These are phyloP conservation scores for Dothidotthia symphoricarpi DNA, from an alignment of 2,329 filamentous ascomycete species.

Conservation along the genomic window DNA sequence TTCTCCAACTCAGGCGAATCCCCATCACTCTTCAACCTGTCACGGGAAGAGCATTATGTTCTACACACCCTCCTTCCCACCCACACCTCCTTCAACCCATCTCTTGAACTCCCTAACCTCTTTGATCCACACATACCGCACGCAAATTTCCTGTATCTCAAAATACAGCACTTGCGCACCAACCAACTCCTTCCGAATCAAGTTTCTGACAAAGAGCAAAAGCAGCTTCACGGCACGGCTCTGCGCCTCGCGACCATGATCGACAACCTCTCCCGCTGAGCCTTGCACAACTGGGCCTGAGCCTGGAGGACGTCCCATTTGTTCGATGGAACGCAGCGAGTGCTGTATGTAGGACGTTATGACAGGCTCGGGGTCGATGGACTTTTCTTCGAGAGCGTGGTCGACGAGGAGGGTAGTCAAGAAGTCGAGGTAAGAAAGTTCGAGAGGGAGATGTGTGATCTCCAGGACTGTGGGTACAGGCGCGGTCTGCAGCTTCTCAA, in stretches of 20 bases:
- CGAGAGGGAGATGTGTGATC: conserved; percentile 38
- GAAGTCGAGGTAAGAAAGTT: conserved; percentile 40
- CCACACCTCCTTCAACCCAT: conserved; percentile 27
- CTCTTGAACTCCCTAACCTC: conserved; percentile 43
- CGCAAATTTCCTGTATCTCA: conserved; percentile 44
- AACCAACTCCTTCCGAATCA: conserved; percentile 37
- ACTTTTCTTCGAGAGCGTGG: conserved; percentile 17
- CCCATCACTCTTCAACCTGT: too few species aligned
- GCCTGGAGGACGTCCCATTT: conserved; percentile 24
- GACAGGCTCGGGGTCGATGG: conserved; percentile 32
- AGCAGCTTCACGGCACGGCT: conserved; percentile 39
- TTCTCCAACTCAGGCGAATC: too few species aligned
- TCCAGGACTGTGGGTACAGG: conserved; percentile 26
- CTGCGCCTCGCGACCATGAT: conserved; percentile 38
- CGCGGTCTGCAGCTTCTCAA: conserved; percentile 17
- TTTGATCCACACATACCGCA: conserved; percentile 42
- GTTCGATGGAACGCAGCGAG: conserved; percentile 37
- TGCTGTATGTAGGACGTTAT: conserved; percentile 42
- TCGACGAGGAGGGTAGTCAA: conserved; percentile 40
- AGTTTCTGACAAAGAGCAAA: conserved; percentile 41
- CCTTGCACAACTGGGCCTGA: conserved; percentile 3
- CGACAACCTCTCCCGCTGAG: conserved; percentile 4
- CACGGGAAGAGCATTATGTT: too few species aligned
- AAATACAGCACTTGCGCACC: conserved; percentile 35
- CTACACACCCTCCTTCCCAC: neutral